Evolutionary conservation across 345 rosid species (phyloP), one percentile per base, ranked within the genome.

Genomic region (Gossypium anomalum): DNA sequence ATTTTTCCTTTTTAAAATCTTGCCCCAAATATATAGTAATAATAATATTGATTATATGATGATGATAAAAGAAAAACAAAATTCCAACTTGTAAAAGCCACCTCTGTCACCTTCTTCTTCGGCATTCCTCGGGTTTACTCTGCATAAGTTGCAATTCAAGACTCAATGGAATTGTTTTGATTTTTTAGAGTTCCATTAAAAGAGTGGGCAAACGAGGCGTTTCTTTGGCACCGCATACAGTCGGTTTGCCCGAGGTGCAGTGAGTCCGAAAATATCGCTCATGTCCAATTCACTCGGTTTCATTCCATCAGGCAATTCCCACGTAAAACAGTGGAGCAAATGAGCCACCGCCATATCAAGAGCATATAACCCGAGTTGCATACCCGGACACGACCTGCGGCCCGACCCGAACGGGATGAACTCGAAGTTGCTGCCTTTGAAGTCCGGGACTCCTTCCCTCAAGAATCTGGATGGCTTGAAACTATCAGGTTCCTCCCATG

Each of bases 351-450:
- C 89, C 41, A 85, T 73, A 9, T 94, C 94, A 55, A 92, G 85
- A 0, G 89, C 88, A 5, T 94, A 94, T 14, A 94, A 79, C 70
- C 98, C 98, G 2, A 94, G 95, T 44, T 89, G 92, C 98, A 94
- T 94, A 0, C 98, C 98, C 1, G 97, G 98, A 68, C 98, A 92
- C 0, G 97, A 92, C 80, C 95, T 85, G 70, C 98, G 80, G 67
- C 98, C 98, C 19, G 98, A 87, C 75, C 97, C 98, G 67, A 94
- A 94, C 0, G 98, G 98, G 17, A 92, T 83, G 67, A 92, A 92
- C 87, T 92, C 95, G 45, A 92, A 94, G 74, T 90, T 83, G 68
- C 57, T 86, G 8, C 98, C 98, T 75, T 85, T 92, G 74, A 86
- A 92, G 78, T 94, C 98, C 0, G 98, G 90, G 47, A 87, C 78